Base-by-base conservation (phyloP, 2,329 filamentous ascomycete species). In the Phoma sp. region DNA sequence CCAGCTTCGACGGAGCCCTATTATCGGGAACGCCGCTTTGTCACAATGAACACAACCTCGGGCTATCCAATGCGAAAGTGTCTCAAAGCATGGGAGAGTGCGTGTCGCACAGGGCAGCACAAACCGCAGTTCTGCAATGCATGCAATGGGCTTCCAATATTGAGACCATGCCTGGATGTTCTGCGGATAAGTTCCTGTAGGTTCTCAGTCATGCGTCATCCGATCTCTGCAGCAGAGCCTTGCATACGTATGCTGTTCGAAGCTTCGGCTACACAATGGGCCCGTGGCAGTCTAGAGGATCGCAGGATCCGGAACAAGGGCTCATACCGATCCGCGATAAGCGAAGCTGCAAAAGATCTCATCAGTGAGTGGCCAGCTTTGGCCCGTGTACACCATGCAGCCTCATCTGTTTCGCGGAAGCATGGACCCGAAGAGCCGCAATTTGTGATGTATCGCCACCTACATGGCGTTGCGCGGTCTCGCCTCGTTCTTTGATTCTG, bases 31-130 rank as follows among this genome's bases (percentile, higher is more conserved):
- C 48, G 54, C 53, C 52, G 35, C 40, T 29, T 42, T 44, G 52
- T 57, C 38, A 57, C 41, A 54, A 47, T 36, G 47, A 43, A 58
- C 40, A 46, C 42, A 58, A 10, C 41, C 36, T 52, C 37, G 43
- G 42, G 39, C 37, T 51, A 9, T 46, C 44, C 49, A 32, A 65
- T 58, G 60, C 52, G 54, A 41, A 40, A 33, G 14, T 62, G 59
- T 64, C 62, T 62, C 49, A 47, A 56, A 61, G 56, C 25, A 56
- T 60, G 22, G 35, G 47, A 47, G 47, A 53, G 48, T 55, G 56
- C 55, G 47, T 36, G 43, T 59, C 30, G 58, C 60, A 61, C 55
- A 35, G 53, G 41, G 59, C 60, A 52, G 45, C 43, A 59, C 66
- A 59, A 58, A 62, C 58, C 55, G 44, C 51, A 45, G 52, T 60